A percentile compares a stretch with the other conserved stretches of the same genome.
Conservation (phyloP, 2,329 filamentous ascomycete species). For the Corynespora cassiicola region DNA sequence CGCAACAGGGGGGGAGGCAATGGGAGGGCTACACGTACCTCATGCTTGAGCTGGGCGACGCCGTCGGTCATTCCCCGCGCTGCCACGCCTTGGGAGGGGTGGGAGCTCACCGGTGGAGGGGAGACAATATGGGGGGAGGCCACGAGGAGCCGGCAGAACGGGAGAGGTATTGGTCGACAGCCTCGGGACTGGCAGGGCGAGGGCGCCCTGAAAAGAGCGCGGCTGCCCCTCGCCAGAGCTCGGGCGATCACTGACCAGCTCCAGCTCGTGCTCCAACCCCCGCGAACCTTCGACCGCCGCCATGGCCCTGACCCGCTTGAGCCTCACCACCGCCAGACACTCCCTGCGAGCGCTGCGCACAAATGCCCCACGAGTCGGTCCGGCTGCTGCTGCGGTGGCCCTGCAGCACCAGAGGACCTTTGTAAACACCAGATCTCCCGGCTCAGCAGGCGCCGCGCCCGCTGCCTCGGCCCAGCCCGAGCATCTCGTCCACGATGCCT, state of each 20-base stretch:
- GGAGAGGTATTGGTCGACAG: constrained; percentile 4
- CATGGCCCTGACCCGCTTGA: constrained; percentile 15
- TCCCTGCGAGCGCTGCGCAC: constrained; percentile 13
- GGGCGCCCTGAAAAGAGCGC: constrained; percentile 8
- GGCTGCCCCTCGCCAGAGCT: no score
- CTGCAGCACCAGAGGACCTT: not conserved
- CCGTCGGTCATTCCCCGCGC: constrained; percentile 70
- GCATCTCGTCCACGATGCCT: constrained; percentile 19
- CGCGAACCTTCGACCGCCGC: constrained; percentile 12
- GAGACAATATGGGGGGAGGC: constrained; percentile 6
- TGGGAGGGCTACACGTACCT: constrained; percentile 53
- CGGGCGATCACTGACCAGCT: no score
- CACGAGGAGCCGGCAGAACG: constrained; percentile 19
- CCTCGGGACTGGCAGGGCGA: constrained; percentile 11
- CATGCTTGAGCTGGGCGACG: constrained; percentile 71
- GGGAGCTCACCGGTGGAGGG: constrained; percentile 22
- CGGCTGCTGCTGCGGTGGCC: not conserved
- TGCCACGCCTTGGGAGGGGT: constrained; percentile 27
- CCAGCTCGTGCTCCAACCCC: constrained; percentile 16
- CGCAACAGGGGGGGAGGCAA: not conserved
- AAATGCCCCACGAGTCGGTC: constrained; percentile 11
- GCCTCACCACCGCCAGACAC: constrained; percentile 27
- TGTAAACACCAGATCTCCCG: no score
- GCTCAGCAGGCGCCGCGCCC: no score
- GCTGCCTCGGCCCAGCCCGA: constrained; percentile 9